Base-by-base conservation (phyloP, 1,284 basidiomycete species). In the Rhodotorula mucilaginosa region DNA sequence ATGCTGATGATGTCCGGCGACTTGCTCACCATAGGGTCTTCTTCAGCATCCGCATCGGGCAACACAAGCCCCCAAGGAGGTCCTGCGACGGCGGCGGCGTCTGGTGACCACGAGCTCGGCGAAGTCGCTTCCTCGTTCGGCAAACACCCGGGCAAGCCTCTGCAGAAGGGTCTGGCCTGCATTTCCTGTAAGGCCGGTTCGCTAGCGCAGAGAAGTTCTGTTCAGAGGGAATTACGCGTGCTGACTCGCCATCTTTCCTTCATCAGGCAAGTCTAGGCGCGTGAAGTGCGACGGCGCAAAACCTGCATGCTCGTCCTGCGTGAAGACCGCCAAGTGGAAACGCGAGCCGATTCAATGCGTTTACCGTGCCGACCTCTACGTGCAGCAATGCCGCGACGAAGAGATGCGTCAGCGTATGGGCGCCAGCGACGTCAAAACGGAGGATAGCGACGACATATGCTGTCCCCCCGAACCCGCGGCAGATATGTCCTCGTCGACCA, bases 131-230 rank as follows among this genome's bases (percentile, higher is more conserved):
- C 31, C 49, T 16, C 49, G 49, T 52, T 47, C 31, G 51, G 34
- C 44, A n/a, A 64, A 58, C 51, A 54, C 44, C 19, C 61, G 31
- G 29, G 51, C 2, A 67, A 56, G 19, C 67, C 70, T 18, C 49
- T 72, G 39, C 70, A 72, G 46, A 72, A 72, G 54, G 70, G 70
- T 0, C 51, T 72, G 18, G 70, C 70, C 23, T 72, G 70, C 34
- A 58, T 72, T 3, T 67, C 67, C 19, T 72, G 70, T 69, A 46
- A 44, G 70, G n/a, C 18, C 16, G 15, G 4, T 26, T 47, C 39
- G 6, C 44, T 61, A 21, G 16, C 19, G 3, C 16, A 56, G 18
- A 56, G n/a, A 12, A 31, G 26, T 56, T 5, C 13, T 21, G 3
- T 51, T 21, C 19, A 51, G 52, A 13, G 10, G 1, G 39, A 13